Conservation (phyloP, 2,329 filamentous ascomycete genomes). For the Penicillium aurantiogriseum region DNA sequence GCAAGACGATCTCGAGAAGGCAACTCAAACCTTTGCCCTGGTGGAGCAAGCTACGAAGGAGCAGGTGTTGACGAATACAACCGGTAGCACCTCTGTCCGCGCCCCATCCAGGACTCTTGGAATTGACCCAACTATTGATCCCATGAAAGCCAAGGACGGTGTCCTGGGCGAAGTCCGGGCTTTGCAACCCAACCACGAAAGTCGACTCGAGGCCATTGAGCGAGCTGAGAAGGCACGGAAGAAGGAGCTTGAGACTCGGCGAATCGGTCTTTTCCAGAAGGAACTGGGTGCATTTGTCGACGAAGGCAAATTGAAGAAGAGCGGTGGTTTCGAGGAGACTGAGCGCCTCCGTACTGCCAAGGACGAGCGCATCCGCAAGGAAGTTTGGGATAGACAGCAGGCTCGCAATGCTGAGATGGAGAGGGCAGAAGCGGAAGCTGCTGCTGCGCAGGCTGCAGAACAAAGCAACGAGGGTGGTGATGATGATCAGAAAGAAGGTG, state of each 20-base stretch:
- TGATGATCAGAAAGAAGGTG: not conserved
- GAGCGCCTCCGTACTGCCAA: conserved; percentile 80
- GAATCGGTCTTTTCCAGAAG: conserved; percentile 73
- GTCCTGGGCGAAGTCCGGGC: conserved; percentile 91
- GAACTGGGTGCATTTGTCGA: conserved; percentile 83
- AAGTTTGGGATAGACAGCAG: conserved; percentile 61
- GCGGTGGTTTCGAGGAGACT: conserved; percentile 89
- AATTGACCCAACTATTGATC: conserved; percentile 61
- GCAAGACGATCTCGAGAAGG: conserved; percentile 92
- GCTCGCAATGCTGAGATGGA: conserved; percentile 52
- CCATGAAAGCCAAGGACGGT: conserved; percentile 79
- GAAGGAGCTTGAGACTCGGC: conserved; percentile 77
- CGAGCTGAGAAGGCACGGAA: conserved; percentile 90
- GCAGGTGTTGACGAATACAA: conserved; percentile 70
- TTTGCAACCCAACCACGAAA: conserved; percentile 89
- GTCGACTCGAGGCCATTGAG: conserved; percentile 90
- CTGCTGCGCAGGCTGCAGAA: conserved; percentile 29
- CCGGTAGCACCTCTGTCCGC: conserved; percentile 41
- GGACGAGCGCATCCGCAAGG: conserved; percentile 80
- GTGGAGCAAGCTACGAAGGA: conserved; percentile 99
- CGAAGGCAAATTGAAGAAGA: conserved; percentile 92
- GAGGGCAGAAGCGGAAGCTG: conserved; percentile 31
- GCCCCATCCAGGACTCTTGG: conserved; percentile 54
- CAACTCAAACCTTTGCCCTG: conserved; percentile 85
- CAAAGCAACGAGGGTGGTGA: conserved; percentile 14